Evolutionary conservation across 352 stramenopile species (phyloP).

Genomic region (Globisporangium carolinianum): DNA sequence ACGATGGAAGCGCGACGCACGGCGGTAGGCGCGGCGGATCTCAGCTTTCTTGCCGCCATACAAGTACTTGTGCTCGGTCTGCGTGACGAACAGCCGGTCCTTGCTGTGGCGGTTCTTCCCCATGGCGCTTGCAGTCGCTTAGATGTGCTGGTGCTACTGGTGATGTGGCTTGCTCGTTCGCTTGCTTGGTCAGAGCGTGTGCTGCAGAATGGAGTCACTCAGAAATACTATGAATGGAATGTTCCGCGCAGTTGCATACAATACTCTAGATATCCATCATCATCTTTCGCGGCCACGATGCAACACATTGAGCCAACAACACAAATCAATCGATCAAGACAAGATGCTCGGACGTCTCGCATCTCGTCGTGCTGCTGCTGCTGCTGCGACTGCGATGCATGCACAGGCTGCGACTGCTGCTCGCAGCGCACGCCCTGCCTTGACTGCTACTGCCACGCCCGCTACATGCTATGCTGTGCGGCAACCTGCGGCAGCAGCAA

Average conservation of each 20-base stretch:
- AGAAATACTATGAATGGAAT: neutral
- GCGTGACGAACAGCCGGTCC: constrained; percentile 85
- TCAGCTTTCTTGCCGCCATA: constrained; percentile 91
- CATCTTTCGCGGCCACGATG: too few species aligned
- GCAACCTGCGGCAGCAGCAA: neutral
- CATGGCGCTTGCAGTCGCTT: constrained; percentile 27
- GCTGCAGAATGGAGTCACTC: neutral
- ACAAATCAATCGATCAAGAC: neutral
- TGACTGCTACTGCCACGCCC: neutral
- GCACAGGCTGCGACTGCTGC: neutral
- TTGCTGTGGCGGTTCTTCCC: constrained; percentile 90
- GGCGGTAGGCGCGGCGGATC: constrained; percentile 67
- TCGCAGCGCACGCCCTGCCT: neutral
- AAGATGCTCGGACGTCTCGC: neutral
- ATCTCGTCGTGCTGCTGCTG: neutral
- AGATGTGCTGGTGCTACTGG: neutral
- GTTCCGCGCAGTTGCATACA: neutral
- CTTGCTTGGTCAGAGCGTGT: too few species aligned
- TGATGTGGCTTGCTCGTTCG: neutral
- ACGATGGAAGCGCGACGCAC: constrained; percentile 19
- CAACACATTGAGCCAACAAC: neutral
- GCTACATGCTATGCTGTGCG: neutral
- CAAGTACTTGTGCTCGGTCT: constrained; percentile 90
- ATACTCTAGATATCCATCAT: neutral
- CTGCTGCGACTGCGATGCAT: too few species aligned